Conservation (phyloP, 345 rosid genomes). For the Eucalyptus curtisii region DNA sequence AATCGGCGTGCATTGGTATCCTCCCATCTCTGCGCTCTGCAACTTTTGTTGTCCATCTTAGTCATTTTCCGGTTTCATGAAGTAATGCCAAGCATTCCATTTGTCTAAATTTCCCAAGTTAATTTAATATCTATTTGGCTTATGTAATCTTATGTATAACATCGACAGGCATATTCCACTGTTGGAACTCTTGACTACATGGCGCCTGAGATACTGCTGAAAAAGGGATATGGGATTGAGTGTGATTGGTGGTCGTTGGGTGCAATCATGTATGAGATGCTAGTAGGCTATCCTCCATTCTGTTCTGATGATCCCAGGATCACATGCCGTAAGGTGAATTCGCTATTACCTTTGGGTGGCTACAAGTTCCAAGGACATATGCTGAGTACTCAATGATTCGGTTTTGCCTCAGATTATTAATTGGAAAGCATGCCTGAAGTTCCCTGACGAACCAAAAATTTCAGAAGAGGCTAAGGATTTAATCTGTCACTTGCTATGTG, state of each 20-base stretch:
- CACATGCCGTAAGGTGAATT: conserved; percentile 83
- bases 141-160: not conserved
- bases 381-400: conserved; percentile 3
- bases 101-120: not conserved
- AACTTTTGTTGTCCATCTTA: not conserved
- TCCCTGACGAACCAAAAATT: conserved; percentile 87
- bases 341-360: not conserved
- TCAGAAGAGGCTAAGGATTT: conserved; percentile 82
- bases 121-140: not conserved
- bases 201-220: conserved; percentile 95
- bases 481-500: conserved; percentile 83
- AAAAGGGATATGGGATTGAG: conserved; percentile 97
- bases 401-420: conserved; percentile 56
- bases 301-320: conserved; percentile 95
- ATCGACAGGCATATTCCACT: conserved; percentile 78
- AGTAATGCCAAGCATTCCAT: not conserved
- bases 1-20: conserved; percentile 90
- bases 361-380: not conserved
- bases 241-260: conserved; percentile 99
- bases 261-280: conserved; percentile 96
- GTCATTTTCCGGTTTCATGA: not conserved
- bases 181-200: conserved; percentile 99
- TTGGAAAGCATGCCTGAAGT: conserved; percentile 91
- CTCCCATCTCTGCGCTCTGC: not conserved
- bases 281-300: conserved; percentile 94